Evolutionary conservation across 2,329 filamentous ascomycete genomes (phyloP).

Genomic region (Penicillium thymicola): DNA sequence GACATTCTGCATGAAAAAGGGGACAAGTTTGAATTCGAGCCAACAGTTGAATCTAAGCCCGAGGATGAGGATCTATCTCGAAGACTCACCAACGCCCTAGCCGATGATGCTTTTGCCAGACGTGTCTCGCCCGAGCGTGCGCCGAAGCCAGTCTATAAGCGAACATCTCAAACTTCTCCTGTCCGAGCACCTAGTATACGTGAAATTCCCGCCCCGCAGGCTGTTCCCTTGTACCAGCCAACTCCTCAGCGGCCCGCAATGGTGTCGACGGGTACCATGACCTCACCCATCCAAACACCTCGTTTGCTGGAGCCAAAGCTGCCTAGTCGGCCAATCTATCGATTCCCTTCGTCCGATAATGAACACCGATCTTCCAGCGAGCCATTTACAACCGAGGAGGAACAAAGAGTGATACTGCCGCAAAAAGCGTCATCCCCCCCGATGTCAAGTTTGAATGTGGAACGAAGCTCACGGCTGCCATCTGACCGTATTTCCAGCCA

Average conservation of each 20-base stretch:
- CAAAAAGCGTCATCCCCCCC: slow-evolving; percentile 34
- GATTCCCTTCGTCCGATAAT: slow-evolving; percentile 49
- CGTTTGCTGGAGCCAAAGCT: slow-evolving; percentile 28
- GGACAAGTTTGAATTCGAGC: slow-evolving; percentile 78
- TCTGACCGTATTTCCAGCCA: slow-evolving; percentile 53
- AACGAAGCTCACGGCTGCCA: slow-evolving; percentile 51
- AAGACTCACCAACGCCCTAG: slow-evolving; percentile 70
- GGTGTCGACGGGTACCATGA: slow-evolving; percentile 79
- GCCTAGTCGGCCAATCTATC: slow-evolving; percentile 49
- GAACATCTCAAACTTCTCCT: slow-evolving; percentile 27
- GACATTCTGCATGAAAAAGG: slow-evolving; percentile 82
- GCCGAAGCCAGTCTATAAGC: slow-evolving; percentile 29
- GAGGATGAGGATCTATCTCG: slow-evolving; percentile 57
- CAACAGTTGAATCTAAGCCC: slow-evolving; percentile 44
- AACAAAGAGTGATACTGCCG: slow-evolving; percentile 9
- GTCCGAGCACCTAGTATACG: slow-evolving; percentile 24
- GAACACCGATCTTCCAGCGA: slow-evolving; percentile 49
- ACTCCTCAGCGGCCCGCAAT: slow-evolving; percentile 52
- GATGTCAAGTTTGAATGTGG: slow-evolving; percentile 36
- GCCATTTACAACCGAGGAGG: slow-evolving; percentile 38
- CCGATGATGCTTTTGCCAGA: slow-evolving; percentile 76
- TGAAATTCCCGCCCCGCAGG: slow-evolving; percentile 26
- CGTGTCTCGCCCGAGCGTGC: slow-evolving; percentile 34
- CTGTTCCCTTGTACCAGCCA: slow-evolving; percentile 38
- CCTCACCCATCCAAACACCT: slow-evolving; percentile 51